Base-by-base conservation (phyloP, 2,329 filamentous ascomycete genomes). In the Sclerotiophoma versabilis region DNA sequence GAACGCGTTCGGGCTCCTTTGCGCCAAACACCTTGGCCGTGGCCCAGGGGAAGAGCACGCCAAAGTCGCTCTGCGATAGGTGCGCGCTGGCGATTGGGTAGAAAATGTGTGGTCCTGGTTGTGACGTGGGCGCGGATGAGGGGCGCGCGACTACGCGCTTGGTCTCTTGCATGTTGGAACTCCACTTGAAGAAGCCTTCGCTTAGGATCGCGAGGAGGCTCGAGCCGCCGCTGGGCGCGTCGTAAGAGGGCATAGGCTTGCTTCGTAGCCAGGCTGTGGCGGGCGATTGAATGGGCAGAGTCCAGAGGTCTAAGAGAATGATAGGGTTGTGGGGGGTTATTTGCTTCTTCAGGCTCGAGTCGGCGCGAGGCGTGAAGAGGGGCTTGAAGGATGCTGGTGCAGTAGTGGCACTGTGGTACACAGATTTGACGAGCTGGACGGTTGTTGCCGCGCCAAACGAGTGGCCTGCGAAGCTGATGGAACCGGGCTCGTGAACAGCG, bases 41-140 rank as follows among this genome's bases (percentile, higher is more conserved):
- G 1, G 82, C 61, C 82, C 87, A 89, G 0, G 91, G 91, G 68
- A 96, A 96, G 19, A 96, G 76, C 20, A 95, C 77, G 29, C 90
- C 92, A 64, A 95, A 96, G 68, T 96, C 92, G 17, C 86, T 90
- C 74, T 96, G 92, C 53, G 84, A 91, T 22, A 96, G 82, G 70
- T 96, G 92, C 0, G 91, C 90, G n/a, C 87, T 89, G 37, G 83
- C 79, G 12, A 81, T 72, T 2, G 91, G 87, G 71, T 91, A 93
- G 77, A 90, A 96, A 66, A 93, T 85, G 62, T 87, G 83, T 4
- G 91, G 87, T 50, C 74, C 71, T 2, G 67, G 69, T 34, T 68
- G 64, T 0, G 77, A 76, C 51, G 81, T 79, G 79, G 9, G 77
- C 59, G 77, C 75, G 0, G 77, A 70, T 0, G 87, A 83, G 3